Evolutionary conservation across 805 yeast species (phyloP).

Genomic region (Metschnikowia gelsemii): DNA sequence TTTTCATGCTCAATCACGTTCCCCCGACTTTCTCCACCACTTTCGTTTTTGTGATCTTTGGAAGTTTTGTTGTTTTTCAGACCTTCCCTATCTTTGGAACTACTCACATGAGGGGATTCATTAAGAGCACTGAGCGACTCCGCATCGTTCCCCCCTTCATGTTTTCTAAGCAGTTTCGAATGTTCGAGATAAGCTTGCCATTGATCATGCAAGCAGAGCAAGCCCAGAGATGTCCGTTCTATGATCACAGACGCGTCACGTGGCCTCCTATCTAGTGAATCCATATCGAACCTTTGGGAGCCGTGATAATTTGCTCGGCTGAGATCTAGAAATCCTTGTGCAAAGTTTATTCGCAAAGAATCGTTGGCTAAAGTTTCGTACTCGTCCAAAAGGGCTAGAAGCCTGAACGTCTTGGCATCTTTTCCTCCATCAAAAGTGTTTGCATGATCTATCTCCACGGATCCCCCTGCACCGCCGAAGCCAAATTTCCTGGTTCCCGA

Average conservation of each 20-base stretch:
- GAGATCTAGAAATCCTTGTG: constrained; percentile 39
- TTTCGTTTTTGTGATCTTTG: too few species aligned
- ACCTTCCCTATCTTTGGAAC: too few species aligned
- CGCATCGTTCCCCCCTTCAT: neutral
- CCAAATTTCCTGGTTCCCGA: too few species aligned
- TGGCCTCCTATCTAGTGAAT: constrained; percentile 40
- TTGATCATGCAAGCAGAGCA: neutral
- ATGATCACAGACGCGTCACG: constrained; percentile 28
- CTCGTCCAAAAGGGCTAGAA: constrained; percentile 32
- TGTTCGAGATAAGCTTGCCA: constrained; percentile 1
- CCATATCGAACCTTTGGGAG: constrained; percentile 37
- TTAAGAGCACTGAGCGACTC: neutral
- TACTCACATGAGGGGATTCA: too few species aligned
- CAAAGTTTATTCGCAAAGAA: constrained; percentile 23
- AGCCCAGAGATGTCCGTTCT: neutral
- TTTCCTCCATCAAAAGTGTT: too few species aligned
- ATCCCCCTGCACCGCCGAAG: too few species aligned
- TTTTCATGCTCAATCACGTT: neutral
- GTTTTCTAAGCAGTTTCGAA: constrained; percentile 2
- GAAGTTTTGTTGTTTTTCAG: too few species aligned
- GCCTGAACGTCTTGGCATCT: constrained; percentile 7
- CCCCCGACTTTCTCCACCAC: neutral
- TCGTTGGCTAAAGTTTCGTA: constrained; percentile 31
- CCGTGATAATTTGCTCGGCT: constrained; percentile 47
- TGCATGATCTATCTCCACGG: too few species aligned